Base-by-base conservation (phyloP, 169 alveolate species). In the Cryptosporidium muris region DNA sequence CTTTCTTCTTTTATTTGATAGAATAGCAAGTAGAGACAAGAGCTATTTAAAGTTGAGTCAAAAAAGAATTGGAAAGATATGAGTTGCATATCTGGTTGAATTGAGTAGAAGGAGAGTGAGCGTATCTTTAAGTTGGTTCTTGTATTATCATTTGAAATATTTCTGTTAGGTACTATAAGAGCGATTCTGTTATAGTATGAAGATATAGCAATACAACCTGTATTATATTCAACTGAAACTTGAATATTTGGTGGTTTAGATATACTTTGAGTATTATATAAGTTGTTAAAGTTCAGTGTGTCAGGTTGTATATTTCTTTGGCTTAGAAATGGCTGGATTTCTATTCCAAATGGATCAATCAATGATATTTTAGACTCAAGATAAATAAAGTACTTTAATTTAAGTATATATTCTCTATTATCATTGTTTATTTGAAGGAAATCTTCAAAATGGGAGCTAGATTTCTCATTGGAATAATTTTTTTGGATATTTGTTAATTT, bases 151-250 rank as follows among this genome's bases (percentile, higher is more conserved):
- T 62, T 54, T 7, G 34, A 47, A 25, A n/a, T 2, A 16, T 1
- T 74, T 16, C 54, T 40, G 6, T 11, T 74, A 58, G 85, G 85
- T 4, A 34, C 38, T 40, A 74, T 74, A 7, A 74, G 48, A 34
- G 60, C 36, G 11, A 60, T 14, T 7, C 43, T 25, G 7, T 1
- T 14, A 16, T 7, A 14, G 58, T 38, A 9, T 40, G 40, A 34
- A 12, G 65, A 74, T 2, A 66, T 52, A 14, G 40, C 25, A 40
- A 74, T 74, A 42, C 9, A 60, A 16, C 85, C 85, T 8, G 85
- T 43, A 3, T 56, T 4, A 2, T 12, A n/a, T 8, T 74, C 85
- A 54, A 56, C 40, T 11, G 67, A 25, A 42, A 74, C 40, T 14
- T 12, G 12, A 12, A 38, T 37, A 16, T 74, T 58, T 48, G 63